phyloP scores from a whole-genome alignment of 1,139 yeast species.

The Nakaseomyces kungkrabaensis region DNA sequence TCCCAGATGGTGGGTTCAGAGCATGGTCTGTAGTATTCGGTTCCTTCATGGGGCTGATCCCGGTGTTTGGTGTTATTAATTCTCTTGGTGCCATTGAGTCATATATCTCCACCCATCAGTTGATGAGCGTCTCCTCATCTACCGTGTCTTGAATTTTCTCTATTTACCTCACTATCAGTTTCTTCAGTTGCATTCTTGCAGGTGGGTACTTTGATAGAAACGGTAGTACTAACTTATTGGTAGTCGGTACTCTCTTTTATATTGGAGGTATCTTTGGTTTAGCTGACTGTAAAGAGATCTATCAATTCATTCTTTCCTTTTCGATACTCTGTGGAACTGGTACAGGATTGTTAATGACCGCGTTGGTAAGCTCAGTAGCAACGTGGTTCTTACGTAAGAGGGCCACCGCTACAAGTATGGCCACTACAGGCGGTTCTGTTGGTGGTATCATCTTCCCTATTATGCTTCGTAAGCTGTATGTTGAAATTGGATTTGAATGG shows the following conservation, averaged over 20 bases:
- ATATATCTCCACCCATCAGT: slow-evolving; percentile 48
- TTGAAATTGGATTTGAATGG: slow-evolving; percentile 49
- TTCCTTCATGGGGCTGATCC: slow-evolving; percentile 51
- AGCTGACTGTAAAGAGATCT: slow-evolving; percentile 40
- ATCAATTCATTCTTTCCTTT: slow-evolving; percentile 48
- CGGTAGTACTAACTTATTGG: slow-evolving; percentile 39
- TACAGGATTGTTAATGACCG: slow-evolving; percentile 46
- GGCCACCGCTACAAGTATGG: slow-evolving; percentile 47
- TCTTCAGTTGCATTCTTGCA: slow-evolving; percentile 48
- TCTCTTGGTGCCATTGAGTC: slow-evolving; percentile 64
- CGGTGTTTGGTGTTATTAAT: slow-evolving; percentile 58
- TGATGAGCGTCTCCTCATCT: slow-evolving; percentile 39
- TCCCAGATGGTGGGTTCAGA: slow-evolving; percentile 26
- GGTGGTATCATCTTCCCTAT: slow-evolving; percentile 57
- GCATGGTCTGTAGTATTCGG: slow-evolving; percentile 52
- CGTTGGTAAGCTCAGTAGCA: slow-evolving; percentile 47
- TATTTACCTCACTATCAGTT: slow-evolving; percentile 47
- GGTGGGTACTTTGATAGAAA: slow-evolving; percentile 45
- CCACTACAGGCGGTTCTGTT: slow-evolving; percentile 54
- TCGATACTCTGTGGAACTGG: slow-evolving; percentile 47
- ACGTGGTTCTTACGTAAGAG: slow-evolving; percentile 48
- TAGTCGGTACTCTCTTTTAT: slow-evolving; percentile 36
- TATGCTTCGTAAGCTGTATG: slow-evolving; percentile 44
- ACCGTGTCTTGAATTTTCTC: slow-evolving; percentile 66
- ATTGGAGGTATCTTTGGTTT: slow-evolving; percentile 43